Evolutionary conservation across 1,284 basidiomycete genomes (phyloP), one percentile per base, ranked within the genome.

Genomic region (Leccinum subspadiceum): DNA sequence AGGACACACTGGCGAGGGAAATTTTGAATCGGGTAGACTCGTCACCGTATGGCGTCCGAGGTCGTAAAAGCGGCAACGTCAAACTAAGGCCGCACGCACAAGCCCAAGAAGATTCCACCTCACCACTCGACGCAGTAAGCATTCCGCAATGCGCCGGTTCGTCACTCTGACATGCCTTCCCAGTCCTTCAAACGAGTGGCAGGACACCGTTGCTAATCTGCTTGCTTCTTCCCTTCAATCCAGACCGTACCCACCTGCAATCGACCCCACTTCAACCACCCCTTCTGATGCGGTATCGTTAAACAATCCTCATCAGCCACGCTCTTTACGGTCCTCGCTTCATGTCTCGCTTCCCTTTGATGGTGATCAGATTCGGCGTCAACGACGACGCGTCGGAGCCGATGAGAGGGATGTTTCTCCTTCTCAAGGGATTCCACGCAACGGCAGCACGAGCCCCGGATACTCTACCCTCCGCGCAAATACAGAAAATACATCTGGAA

Each of bases 171-270:
- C 37, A 15, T 41, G 53, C 17, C 46, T 48, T 52, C 61, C 20
- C 63, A 90, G 89, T 64, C 89, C 90, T 7, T 89, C 89, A 17
- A 87, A 86, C 65, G 89, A 92, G 73, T 92, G 89, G 89, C 90
- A 92, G 71, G 87, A 90, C 68, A 75, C 77, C 33, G 84, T 90
- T 5, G 76, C 81, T 37, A 67, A 77, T 13, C 75, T 81, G 69
- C 75, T 84, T 13, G 54, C 60, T 44, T 59, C 69, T 29, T 67
- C 66, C 8, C 54, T 70, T 41, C 62, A 53, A 15, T 54, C 65
- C 12, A 60, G 41, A 22, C 12, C 53, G 2, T 24, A 57, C 35
- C 54, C 56, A 9, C 62, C 48, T 22, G 37, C 57, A 29, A 41
- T 15, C 37, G 48, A 48, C 29, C 54, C 55, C n/a, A 10, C 59